Conservation (phyloP, 192 early-diverging fungal species). For the Entomortierella parvispora region DNA sequence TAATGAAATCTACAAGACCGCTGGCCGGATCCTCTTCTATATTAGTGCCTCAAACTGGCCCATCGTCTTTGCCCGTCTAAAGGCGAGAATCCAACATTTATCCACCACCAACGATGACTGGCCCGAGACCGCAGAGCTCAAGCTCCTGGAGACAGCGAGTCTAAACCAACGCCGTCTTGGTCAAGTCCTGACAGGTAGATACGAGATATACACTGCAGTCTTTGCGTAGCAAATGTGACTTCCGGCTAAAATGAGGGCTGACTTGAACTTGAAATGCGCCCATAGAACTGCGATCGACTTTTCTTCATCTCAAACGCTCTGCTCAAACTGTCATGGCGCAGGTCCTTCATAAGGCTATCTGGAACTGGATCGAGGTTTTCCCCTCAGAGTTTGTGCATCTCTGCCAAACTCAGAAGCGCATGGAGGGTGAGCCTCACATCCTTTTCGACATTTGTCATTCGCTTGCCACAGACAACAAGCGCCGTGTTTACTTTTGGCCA, state of each 20-base stretch:
- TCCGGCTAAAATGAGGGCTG: background rate
- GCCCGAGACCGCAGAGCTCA: slow-evolving; percentile 82
- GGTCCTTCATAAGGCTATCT: slow-evolving; percentile 83
- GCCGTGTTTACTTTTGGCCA: slow-evolving; percentile 85
- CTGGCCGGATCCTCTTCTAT: slow-evolving; percentile 86
- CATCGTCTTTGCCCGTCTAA: slow-evolving; percentile 78
- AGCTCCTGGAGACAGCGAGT: slow-evolving; percentile 87
- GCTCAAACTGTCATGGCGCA: slow-evolving; percentile 82
- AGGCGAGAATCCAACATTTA: slow-evolving; percentile 69
- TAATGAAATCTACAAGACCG: slow-evolving; percentile 82
- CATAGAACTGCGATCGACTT: slow-evolving; percentile 60
- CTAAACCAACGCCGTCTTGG: slow-evolving; percentile 79
- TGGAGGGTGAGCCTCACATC: slow-evolving; percentile 77
- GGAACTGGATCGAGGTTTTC: slow-evolving; percentile 94
- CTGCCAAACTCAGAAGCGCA: slow-evolving; percentile 67
- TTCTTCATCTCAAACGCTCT: slow-evolving; percentile 68
- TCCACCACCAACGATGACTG: slow-evolving; percentile 74
- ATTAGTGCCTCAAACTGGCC: slow-evolving; percentile 92
- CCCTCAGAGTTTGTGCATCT: slow-evolving; percentile 84
- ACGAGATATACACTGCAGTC: background rate
- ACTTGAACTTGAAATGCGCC: background rate
- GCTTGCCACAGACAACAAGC: slow-evolving; percentile 70
- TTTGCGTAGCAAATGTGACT: background rate
- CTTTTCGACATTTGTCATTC: slow-evolving; percentile 77
- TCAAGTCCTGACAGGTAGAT: slow-evolving; percentile 72